phyloP scores from a whole-genome alignment of 495 filamentous ascomycete species.

The Penicillium soppii region DNA sequence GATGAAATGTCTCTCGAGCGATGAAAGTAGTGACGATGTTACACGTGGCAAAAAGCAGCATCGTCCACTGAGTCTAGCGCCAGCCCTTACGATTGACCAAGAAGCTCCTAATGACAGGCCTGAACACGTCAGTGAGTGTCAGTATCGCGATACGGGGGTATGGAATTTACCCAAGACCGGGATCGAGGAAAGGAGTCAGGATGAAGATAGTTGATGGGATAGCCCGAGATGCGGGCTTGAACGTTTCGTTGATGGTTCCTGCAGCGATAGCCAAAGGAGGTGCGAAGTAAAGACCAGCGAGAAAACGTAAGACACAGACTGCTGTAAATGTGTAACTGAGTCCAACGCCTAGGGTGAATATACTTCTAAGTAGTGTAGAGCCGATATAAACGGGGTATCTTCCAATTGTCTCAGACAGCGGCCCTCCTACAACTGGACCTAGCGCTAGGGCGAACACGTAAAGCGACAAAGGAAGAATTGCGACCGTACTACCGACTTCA shows the following conservation, averaged over 20 bases:
- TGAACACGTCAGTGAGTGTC: no score
- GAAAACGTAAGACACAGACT: constrained; percentile 56
- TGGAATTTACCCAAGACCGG: constrained; percentile 37
- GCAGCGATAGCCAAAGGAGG: constrained; percentile 41
- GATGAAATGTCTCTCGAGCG: constrained; percentile 62
- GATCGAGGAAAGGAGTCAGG: constrained; percentile 38
- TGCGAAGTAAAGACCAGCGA: constrained; percentile 54
- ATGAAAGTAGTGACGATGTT: constrained; percentile 21
- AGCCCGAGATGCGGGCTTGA: constrained; percentile 29
- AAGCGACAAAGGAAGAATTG: constrained; percentile 54
- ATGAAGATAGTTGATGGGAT: constrained; percentile 36
- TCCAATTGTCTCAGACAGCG: constrained; percentile 60
- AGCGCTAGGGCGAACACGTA: constrained; percentile 59
- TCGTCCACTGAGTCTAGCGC: constrained; percentile 62
- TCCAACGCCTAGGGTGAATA: constrained; percentile 64
- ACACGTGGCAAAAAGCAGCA: constrained; percentile 48
- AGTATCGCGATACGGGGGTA: no score
- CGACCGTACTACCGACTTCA: constrained; percentile 45
- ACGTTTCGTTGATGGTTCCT: constrained; percentile 49
- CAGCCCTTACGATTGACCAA: constrained; percentile 55
- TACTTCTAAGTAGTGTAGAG: constrained; percentile 47
- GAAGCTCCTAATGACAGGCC: constrained; percentile 65
- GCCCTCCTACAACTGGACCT: constrained; percentile 60
- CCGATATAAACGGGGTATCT: constrained; percentile 55
- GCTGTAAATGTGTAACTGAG: constrained; percentile 56